Conservation (phyloP, 768 basidiomycete species). For the Lactarius hengduanensis region DNA sequence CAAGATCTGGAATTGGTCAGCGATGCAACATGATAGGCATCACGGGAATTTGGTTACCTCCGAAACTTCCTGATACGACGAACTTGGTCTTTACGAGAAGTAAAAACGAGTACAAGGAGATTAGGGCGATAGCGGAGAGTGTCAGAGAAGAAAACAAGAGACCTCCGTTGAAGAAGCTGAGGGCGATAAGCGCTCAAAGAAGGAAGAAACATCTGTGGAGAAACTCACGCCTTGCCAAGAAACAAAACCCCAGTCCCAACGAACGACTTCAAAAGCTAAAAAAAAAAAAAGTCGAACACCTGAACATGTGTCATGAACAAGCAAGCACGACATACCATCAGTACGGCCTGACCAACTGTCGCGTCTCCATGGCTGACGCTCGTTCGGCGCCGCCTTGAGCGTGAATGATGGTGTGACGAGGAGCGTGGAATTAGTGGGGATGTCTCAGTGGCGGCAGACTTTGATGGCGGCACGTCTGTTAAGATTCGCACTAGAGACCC, state of each 20-base stretch:
- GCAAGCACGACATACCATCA: constrained; percentile 65
- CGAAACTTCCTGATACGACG: constrained; percentile 88
- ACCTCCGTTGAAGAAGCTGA: constrained; percentile 93
- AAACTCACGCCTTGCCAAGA: constrained; percentile 84
- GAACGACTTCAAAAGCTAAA: constrained; percentile 83
- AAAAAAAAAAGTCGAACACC: neutral
- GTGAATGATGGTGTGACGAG: constrained; percentile 45
- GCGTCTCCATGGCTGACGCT: constrained; percentile 82
- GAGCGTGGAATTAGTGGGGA: constrained; percentile 52
- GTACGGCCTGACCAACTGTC: constrained; percentile 83
- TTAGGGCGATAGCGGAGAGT: constrained; percentile 75
- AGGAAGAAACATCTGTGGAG: neutral
- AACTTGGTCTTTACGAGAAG: constrained; percentile 86
- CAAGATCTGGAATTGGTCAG: constrained; percentile 64
- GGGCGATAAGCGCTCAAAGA: neutral
- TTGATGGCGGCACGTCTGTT: constrained; percentile 21
- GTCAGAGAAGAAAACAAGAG: constrained; percentile 82
- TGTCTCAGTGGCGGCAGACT: constrained; percentile 40
- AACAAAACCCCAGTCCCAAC: constrained; percentile 96
- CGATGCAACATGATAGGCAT: constrained; percentile 11
- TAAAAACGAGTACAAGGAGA: constrained; percentile 92
- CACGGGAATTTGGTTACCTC: constrained; percentile 50
- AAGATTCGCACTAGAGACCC: constrained; percentile 17
- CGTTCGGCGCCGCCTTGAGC: constrained; percentile 51
- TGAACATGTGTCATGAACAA: neutral